phyloP scores from a whole-genome alignment of 805 yeast species.

The Ogataea pini region DNA sequence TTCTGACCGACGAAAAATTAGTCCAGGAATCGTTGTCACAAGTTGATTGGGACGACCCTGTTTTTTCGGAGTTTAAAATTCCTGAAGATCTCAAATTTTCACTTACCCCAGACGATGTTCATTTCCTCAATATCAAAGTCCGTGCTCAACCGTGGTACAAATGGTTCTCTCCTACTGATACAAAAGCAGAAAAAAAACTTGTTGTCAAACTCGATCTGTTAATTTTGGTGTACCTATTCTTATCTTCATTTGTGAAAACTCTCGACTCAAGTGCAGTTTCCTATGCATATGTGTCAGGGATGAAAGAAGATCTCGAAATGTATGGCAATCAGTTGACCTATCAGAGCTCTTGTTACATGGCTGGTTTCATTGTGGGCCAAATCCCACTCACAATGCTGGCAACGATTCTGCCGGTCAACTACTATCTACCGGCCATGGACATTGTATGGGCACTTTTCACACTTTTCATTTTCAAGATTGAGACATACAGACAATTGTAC shows the following conservation, averaged over 20 bases:
- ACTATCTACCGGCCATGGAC: constrained; percentile 21
- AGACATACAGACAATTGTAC: constrained; percentile 42
- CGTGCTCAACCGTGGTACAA: constrained; percentile 6
- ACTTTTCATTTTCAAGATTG: constrained; percentile 12
- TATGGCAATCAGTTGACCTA: constrained; percentile 63
- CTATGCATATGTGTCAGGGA: constrained; percentile 68
- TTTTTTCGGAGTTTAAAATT: background rate
- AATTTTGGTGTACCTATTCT: constrained; percentile 18
- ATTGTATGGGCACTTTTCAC: constrained; percentile 30
- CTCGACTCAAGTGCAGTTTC: constrained; percentile 60
- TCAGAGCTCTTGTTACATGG: constrained; percentile 54
- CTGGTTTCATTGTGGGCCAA: constrained; percentile 61
- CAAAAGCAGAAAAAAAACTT: constrained; percentile 8
- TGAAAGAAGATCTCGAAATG: constrained; percentile 58
- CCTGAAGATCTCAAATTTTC: background rate
- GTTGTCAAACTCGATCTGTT: constrained; percentile 7
- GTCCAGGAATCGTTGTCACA: no score
- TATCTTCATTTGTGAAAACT: constrained; percentile 69
- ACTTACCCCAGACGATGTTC: background rate
- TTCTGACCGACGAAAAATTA: no score
- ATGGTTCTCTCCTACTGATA: constrained; percentile 10
- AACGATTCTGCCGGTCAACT: constrained; percentile 8
- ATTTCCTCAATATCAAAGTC: constrained; percentile 5
- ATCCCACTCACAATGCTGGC: constrained; percentile 56
- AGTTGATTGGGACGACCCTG: background rate